Conservation (phyloP, 169 alveolate species). For the Eimeria zaria region DNA sequence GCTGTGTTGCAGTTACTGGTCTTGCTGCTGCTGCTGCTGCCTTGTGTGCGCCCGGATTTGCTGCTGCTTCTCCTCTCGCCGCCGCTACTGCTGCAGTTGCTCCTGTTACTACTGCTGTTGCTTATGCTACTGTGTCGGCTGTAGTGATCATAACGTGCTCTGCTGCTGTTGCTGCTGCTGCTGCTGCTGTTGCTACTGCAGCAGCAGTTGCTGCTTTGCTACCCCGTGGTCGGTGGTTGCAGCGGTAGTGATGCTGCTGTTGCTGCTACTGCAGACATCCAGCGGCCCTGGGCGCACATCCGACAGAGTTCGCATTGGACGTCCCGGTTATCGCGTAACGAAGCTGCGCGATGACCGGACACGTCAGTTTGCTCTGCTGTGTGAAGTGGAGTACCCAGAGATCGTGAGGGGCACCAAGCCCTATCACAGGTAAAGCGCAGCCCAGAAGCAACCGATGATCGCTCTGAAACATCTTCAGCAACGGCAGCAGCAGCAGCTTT, state of each 20-base stretch:
- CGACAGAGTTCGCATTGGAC: slow-evolving; percentile 95
- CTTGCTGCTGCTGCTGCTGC: not conserved
- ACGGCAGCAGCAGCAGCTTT: not conserved
- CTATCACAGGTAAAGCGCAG: slow-evolving; percentile 91
- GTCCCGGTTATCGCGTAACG: slow-evolving; percentile 99
- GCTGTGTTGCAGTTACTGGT: not conserved
- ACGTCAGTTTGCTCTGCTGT: slow-evolving; percentile 96
- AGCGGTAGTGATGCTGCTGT: not conserved
- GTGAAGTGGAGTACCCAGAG: slow-evolving; percentile 98
- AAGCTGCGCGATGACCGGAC: slow-evolving; percentile 97
- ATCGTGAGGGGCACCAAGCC: slow-evolving; percentile 88
- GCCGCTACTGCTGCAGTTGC: not conserved
- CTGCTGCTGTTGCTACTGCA: not conserved
- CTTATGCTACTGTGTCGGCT: not conserved
- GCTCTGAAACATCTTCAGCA: not conserved
- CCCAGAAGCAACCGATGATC: not conserved
- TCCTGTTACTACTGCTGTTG: not conserved
- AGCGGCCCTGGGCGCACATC: slow-evolving; percentile 81
- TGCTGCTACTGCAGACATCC: slow-evolving; percentile 55
- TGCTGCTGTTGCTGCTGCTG: not conserved
- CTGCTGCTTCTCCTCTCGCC: not conserved
- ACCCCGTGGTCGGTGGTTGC: no score
- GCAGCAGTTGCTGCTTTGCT: not conserved
- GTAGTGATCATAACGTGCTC: no score
- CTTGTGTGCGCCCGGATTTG: not conserved